Percentiles rank a stretch among this genome's conserved stretches.
Conservation (phyloP, 257 asterid genomes). For the Verbascum thapsus region DNA sequence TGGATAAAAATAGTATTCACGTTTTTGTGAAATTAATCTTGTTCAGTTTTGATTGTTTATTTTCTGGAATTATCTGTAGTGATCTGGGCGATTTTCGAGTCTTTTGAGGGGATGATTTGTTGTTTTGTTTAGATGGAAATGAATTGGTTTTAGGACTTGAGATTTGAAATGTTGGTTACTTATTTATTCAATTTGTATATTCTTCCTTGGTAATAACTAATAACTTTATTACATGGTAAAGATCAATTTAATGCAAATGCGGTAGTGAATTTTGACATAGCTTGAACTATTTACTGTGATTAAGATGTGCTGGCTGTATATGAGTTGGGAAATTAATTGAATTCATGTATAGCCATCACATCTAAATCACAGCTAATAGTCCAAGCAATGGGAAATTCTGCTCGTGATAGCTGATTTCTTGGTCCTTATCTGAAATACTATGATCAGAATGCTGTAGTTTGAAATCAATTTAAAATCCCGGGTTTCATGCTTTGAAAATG, state of each 20-base stretch:
- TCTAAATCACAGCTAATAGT: too few relatives aligned
- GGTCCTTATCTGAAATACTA: neutral
- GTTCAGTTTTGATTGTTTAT: neutral
- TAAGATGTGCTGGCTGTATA: constrained; percentile 19
- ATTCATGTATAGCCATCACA: too few relatives aligned
- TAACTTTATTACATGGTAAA: neutral
- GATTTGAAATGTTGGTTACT: neutral
- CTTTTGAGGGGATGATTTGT: neutral
- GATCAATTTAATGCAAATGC: constrained; percentile 12
- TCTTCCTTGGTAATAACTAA: neutral
- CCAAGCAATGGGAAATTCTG: too few relatives aligned
- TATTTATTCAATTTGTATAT: neutral
- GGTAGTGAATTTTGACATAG: neutral
- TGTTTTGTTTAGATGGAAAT: constrained; percentile 1
- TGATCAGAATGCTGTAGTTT: constrained; percentile 1
- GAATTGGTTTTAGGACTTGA: neutral
- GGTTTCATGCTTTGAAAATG: neutral
- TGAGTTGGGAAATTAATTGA: constrained; percentile 1
- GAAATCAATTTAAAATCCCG: neutral
- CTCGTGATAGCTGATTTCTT: constrained; percentile 6
- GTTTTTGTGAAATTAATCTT: constrained; percentile 11
- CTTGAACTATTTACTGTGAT: neutral
- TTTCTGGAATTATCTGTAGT: too few relatives aligned
- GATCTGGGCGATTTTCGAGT: neutral
- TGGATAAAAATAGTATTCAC: neutral